Evolutionary conservation across 1,139 yeast genomes (phyloP).

Genomic region (Candida pseudoviswanathii): DNA sequence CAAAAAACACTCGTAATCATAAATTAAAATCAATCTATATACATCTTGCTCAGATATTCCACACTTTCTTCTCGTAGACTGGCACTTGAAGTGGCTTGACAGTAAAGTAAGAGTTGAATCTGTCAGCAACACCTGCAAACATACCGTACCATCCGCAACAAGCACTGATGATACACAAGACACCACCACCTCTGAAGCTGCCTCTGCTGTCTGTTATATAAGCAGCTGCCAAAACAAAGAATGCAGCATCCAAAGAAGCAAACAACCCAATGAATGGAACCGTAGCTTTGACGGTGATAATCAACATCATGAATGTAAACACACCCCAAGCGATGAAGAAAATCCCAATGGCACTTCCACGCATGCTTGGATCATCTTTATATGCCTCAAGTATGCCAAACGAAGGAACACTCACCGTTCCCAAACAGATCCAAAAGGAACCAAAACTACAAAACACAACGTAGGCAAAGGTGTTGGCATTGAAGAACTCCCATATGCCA

Average conservation of each 20-base stretch:
- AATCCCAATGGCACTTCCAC: constrained; percentile 40
- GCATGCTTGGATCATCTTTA: constrained; percentile 32
- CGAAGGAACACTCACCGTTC: constrained; percentile 33
- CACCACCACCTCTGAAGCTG: constrained; percentile 45
- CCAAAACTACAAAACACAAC: constrained; percentile 47
- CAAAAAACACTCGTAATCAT: too few relatives aligned
- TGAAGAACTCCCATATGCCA: constrained; percentile 54
- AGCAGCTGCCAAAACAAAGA: constrained; percentile 45
- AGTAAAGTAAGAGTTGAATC: constrained; percentile 3
- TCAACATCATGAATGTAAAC: constrained; percentile 42
- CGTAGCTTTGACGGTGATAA: constrained; percentile 48
- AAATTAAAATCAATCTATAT: too few relatives aligned
- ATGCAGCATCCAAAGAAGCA: constrained; percentile 38
- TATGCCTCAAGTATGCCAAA: constrained; percentile 64
- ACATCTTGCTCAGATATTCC: too few relatives aligned
- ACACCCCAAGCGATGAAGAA: constrained; percentile 49
- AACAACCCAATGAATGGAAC: constrained; percentile 41
- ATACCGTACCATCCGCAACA: constrained; percentile 45
- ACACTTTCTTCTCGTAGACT: background rate
- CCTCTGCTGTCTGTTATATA: constrained; percentile 34
- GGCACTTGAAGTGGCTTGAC: constrained; percentile 4
- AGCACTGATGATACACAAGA: constrained; percentile 43
- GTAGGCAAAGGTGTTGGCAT: constrained; percentile 43
- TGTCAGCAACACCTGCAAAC: constrained; percentile 34
- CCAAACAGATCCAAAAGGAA: constrained; percentile 44